Base-by-base conservation (phyloP, 495 filamentous ascomycete genomes). In the Penicillium silybi region DNA sequence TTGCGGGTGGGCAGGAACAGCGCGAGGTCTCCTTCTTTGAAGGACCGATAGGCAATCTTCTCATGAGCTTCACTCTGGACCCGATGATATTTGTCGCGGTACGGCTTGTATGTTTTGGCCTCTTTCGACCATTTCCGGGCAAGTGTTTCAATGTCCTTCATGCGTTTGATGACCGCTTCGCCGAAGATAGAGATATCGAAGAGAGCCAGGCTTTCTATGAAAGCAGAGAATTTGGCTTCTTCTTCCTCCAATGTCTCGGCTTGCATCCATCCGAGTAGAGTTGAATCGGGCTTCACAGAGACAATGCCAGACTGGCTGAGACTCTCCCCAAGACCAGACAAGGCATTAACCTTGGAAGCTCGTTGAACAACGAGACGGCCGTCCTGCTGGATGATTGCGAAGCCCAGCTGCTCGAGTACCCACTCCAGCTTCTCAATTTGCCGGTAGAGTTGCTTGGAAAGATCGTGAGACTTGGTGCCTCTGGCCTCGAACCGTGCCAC, bases 1-100 rank as follows among this genome's bases (percentile, higher is more conserved):
- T 97, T 97, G 19, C 91, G 78, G 0, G 93, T 99, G 0, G 93
- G 93, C 11, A 97, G 77, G 75, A 99, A 99, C 9, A 99, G 77
- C 19, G 92, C 95, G 15, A 99, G 80, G 62, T 99, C 93, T 13
- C 92, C 92, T 67, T 95, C 89, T 64, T 96, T 97, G 78, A 98
- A 99, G 17, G 90, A 84, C 42, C 87, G 86, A 65, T 89, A 95
- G n/a, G 95, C 91, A 58, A 99, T 96, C 69, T 97, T 97, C 48
- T 96, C 89, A 54, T 95, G 89, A 1, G 91, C 84, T 62, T 99
- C 93, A 57, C 86, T 86, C 53, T 95, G 89, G 15, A 83, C 71
- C n/a, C 81, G 76, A 51, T 95, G 87, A 17, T 89, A 85, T 59
- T 92, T 93, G 41, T 97, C 93, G 20, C 92, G 84, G 62, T 96